A percentile compares a stretch with the other conserved stretches of the same genome.
These are phyloP conservation scores for Penicillium rolfsii DNA, from an alignment of 2,329 filamentous ascomycete species.

Conservation along the genomic window DNA sequence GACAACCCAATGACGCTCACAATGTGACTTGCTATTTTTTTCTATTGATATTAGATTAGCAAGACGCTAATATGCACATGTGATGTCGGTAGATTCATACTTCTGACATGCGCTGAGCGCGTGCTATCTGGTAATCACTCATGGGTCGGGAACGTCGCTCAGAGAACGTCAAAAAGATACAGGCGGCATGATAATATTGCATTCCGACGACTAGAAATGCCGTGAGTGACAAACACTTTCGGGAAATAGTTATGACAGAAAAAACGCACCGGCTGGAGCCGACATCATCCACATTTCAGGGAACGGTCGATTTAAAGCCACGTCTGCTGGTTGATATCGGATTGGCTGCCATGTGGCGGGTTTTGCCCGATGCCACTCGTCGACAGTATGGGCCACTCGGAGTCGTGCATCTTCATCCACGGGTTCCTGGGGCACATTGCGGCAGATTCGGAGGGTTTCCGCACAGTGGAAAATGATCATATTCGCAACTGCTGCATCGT, in stretches of 20 bases:
- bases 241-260: background rate
- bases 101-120: slow-evolving; percentile 34
- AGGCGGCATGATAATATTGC: slow-evolving; percentile 44
- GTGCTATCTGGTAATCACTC: slow-evolving; percentile 35
- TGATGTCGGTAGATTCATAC: slow-evolving; percentile 17
- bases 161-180: slow-evolving; percentile 37
- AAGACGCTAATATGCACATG: background rate
- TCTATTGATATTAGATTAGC: slow-evolving; percentile 19
- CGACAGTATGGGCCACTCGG: slow-evolving; percentile 31
- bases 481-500: slow-evolving; percentile 46
- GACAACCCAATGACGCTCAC: slow-evolving; percentile 38
- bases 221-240: background rate
- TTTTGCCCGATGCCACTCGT: slow-evolving; percentile 36
- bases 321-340: slow-evolving; percentile 34
- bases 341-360: slow-evolving; percentile 41
- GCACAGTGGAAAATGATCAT: slow-evolving; percentile 46
- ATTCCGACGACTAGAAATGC: slow-evolving; percentile 38
- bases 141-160: slow-evolving; percentile 26
- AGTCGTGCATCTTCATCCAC: slow-evolving; percentile 32
- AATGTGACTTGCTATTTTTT: slow-evolving; percentile 35
- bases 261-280: slow-evolving; percentile 36
- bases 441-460: slow-evolving; percentile 40
- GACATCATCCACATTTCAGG: slow-evolving; percentile 44
- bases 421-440: slow-evolving; percentile 22
- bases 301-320: slow-evolving; percentile 33